These are phyloP conservation scores for Aspergillus chevalieri DNA, from an alignment of 2,329 filamentous ascomycete genomes.

Conservation along the genomic window DNA sequence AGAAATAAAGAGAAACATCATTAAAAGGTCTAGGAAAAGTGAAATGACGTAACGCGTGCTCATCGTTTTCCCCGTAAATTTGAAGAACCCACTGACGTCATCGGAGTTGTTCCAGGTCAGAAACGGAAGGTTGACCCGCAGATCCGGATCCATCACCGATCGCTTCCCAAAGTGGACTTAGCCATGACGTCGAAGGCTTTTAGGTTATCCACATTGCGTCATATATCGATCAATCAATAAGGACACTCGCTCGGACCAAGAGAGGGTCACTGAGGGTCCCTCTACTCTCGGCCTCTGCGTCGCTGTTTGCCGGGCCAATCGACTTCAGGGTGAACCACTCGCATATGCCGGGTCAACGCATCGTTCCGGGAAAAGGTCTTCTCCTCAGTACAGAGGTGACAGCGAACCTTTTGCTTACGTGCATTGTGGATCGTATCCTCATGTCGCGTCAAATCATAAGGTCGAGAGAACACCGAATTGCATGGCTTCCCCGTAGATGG, in stretches of 20 bases:
- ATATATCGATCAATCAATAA: no score
- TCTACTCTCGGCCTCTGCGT: slow-evolving; percentile 33
- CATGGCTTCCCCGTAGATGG: slow-evolving; percentile 92
- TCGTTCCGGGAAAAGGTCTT: slow-evolving; percentile 96
- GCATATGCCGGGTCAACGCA: slow-evolving; percentile 87
- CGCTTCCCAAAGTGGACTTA: slow-evolving; percentile 8
- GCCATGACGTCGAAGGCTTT: slow-evolving; percentile 19
- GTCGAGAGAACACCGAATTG: slow-evolving; percentile 87
- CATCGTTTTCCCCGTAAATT: neutral
- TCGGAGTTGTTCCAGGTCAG: slow-evolving; percentile 5
- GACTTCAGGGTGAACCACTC: slow-evolving; percentile 85
- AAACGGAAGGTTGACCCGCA: slow-evolving; percentile 10
- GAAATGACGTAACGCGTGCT: neutral
- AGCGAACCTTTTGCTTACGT: slow-evolving; percentile 89
- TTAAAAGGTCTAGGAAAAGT: neutral
- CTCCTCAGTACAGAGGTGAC: slow-evolving; percentile 86
- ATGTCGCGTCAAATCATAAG: slow-evolving; percentile 92
- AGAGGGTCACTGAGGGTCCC: neutral
- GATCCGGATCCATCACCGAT: slow-evolving; percentile 13
- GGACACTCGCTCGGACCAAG: no score
- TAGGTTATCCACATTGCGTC: slow-evolving; percentile 11
- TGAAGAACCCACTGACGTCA: slow-evolving; percentile 15
- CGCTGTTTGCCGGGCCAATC: slow-evolving; percentile 66
- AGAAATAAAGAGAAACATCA: neutral
- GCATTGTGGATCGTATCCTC: slow-evolving; percentile 97